These are phyloP conservation scores for Colletotrichum somersetense DNA, from an alignment of 2,329 filamentous ascomycete genomes.

Conservation along the genomic window DNA sequence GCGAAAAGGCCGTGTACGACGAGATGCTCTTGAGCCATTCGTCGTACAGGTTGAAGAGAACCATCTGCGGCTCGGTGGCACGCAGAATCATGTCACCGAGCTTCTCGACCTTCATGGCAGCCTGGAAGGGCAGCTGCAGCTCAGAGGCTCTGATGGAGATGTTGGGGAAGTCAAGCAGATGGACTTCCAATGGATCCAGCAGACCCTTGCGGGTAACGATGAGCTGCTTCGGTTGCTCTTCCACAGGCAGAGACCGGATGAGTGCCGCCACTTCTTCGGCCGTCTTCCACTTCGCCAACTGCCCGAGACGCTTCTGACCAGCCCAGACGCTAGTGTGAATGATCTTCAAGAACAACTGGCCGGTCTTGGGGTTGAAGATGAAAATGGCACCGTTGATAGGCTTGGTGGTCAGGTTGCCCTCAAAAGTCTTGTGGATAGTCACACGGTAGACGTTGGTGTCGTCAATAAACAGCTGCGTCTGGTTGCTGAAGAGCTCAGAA, in stretches of 20 bases:
- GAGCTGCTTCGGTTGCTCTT: constrained; percentile 98
- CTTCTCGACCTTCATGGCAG: constrained; percentile 99
- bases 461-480: constrained; percentile 98
- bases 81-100: constrained; percentile 98
- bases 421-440: constrained; percentile 99
- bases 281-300: constrained; percentile 99
- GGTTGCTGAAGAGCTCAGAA: constrained; percentile 98
- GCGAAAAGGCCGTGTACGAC: constrained; percentile 97
- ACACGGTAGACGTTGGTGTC: constrained; percentile 99
- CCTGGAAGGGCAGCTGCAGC: constrained; percentile 97
- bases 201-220: constrained; percentile 98
- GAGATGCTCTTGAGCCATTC: constrained; percentile 99
- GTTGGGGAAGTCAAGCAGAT: constrained; percentile 97
- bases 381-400: constrained; percentile 99
- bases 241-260: constrained; percentile 93
- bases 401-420: constrained; percentile 98
- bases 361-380: constrained; percentile 99
- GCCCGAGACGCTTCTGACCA: constrained; percentile 97
- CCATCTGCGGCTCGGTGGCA: constrained; percentile 99
- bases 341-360: constrained; percentile 98
- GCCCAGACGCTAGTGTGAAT: constrained; percentile 99
- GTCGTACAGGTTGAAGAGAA: constrained; percentile 98
- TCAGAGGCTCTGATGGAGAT: constrained; percentile 98
- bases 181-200: constrained; percentile 95
- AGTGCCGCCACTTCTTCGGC: constrained; percentile 99